Conservation (phyloP, 2,329 filamentous ascomycete genomes). For the Trichoderma lentiforme region DNA sequence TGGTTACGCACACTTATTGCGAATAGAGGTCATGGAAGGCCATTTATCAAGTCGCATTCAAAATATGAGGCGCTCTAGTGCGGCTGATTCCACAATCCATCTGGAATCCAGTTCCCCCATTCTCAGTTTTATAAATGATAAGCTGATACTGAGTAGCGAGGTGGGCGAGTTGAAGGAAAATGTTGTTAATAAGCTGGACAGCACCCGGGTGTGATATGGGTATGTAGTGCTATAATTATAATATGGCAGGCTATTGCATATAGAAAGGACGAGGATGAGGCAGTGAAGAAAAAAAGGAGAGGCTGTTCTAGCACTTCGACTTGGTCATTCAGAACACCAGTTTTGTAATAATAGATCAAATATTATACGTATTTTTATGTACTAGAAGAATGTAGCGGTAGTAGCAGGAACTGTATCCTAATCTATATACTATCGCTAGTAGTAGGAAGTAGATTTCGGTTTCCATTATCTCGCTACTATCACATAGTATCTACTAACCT, state of each 20-base stretch:
- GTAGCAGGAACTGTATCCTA: neutral
- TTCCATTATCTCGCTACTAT: too few species aligned
- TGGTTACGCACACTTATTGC: too few species aligned
- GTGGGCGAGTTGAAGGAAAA: constrained; percentile 41
- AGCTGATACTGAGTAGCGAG: constrained; percentile 26
- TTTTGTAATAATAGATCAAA: too few species aligned
- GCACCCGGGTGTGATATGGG: constrained; percentile 30
- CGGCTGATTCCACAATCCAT: too few species aligned
- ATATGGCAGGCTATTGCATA: neutral
- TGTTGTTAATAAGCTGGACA: constrained; percentile 40
- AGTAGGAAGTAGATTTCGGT: neutral
- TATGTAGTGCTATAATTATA: neutral
- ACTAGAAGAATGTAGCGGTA: neutral
- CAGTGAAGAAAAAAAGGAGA: neutral
- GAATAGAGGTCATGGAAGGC: too few species aligned
- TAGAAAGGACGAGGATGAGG: neutral
- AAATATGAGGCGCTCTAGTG: too few species aligned
- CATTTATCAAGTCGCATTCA: too few species aligned
- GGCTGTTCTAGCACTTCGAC: too few species aligned
- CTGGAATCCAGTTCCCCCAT: too few species aligned
- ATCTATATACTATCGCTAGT: neutral
- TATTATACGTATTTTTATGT: neutral
- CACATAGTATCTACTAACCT: too few species aligned
- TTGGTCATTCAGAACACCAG: too few species aligned
- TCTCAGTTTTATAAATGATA: too few species aligned